Evolutionary conservation across 306 rosid genomes (phyloP).

Genomic region (Cicer cuneatum): DNA sequence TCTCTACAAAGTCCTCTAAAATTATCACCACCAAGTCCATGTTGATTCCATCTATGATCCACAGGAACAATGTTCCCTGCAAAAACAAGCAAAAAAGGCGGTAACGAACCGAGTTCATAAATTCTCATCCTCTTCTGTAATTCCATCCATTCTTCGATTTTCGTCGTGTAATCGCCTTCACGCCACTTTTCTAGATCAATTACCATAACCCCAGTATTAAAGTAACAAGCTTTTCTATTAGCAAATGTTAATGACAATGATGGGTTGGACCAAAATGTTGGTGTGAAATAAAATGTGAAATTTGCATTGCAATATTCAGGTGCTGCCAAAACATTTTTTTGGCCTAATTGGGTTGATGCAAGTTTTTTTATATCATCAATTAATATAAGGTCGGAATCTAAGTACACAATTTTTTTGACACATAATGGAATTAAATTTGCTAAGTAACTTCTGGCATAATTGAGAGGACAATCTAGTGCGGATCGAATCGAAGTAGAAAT

Average conservation of each 20-base stretch:
- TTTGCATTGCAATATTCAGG: slow-evolving; percentile 97
- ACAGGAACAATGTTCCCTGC: slow-evolving; percentile 81
- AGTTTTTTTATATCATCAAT: slow-evolving; percentile 93
- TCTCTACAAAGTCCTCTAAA: slow-evolving; percentile 74
- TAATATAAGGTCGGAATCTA: slow-evolving; percentile 86
- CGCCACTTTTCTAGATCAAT: slow-evolving; percentile 87
- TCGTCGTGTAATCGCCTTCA: slow-evolving; percentile 65
- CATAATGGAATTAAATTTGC: slow-evolving; percentile 69
- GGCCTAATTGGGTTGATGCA: slow-evolving; percentile 59
- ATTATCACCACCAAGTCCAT: slow-evolving; percentile 93
- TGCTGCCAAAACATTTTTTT: slow-evolving; percentile 65
- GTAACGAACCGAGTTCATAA: slow-evolving; percentile 82
- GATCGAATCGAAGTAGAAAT: slow-evolving; percentile 94
- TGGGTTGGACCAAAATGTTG: slow-evolving; percentile 85
- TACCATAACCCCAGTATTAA: slow-evolving; percentile 98
- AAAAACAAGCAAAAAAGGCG: slow-evolving; percentile 82
- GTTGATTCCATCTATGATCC: slow-evolving; percentile 92
- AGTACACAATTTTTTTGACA: slow-evolving; percentile 77
- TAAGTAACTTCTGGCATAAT: slow-evolving; percentile 84
- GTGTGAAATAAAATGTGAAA: slow-evolving; percentile 80
- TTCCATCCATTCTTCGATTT: slow-evolving; percentile 98
- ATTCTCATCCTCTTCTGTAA: slow-evolving; percentile 84
- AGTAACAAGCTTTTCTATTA: slow-evolving; percentile 70
- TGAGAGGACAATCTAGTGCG: slow-evolving; percentile 88
- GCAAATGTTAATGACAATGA: slow-evolving; percentile 71